Conservation (phyloP, 441 rosid genomes). For the Flueggea neowawraea region DNA sequence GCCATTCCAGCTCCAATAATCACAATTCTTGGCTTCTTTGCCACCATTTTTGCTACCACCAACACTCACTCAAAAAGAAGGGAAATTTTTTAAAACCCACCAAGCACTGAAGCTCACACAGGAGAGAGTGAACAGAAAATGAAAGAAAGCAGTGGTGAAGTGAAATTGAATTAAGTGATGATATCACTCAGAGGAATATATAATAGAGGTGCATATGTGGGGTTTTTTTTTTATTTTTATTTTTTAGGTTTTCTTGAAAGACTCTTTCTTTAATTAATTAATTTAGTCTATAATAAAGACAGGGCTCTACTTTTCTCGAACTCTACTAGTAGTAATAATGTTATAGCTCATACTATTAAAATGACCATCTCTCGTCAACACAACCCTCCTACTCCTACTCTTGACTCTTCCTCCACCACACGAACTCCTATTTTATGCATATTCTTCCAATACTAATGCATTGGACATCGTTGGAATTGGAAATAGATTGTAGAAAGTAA, state of each 20-base stretch:
- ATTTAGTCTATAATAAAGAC: constrained; percentile 41
- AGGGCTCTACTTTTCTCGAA: constrained; percentile 46
- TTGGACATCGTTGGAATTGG: no score
- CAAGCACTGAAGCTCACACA: background rate
- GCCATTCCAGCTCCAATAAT: constrained; percentile 99
- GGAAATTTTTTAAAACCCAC: background rate
- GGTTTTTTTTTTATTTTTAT: constrained; percentile 7
- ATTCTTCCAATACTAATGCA: no score
- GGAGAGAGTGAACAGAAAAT: background rate
- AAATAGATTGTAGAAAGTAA: no score
- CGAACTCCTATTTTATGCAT: no score
- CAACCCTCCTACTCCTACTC: no score
- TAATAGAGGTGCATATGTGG: constrained; percentile 25
- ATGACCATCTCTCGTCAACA: no score
- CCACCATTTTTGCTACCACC: constrained; percentile 41
- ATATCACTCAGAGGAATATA: constrained; percentile 37
- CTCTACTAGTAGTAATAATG: constrained; percentile 9
- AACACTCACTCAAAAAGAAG: constrained; percentile 13
- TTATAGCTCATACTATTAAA: background rate
- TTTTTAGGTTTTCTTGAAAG: no score
- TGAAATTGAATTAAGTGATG: constrained; percentile 35
- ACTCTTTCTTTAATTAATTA: constrained; percentile 1
- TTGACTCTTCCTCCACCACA: no score
- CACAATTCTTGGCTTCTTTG: constrained; percentile 84
- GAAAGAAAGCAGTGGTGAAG: constrained; percentile 25